Conservation (phyloP, 495 filamentous ascomycete species). For the Parathielavia appendiculata region DNA sequence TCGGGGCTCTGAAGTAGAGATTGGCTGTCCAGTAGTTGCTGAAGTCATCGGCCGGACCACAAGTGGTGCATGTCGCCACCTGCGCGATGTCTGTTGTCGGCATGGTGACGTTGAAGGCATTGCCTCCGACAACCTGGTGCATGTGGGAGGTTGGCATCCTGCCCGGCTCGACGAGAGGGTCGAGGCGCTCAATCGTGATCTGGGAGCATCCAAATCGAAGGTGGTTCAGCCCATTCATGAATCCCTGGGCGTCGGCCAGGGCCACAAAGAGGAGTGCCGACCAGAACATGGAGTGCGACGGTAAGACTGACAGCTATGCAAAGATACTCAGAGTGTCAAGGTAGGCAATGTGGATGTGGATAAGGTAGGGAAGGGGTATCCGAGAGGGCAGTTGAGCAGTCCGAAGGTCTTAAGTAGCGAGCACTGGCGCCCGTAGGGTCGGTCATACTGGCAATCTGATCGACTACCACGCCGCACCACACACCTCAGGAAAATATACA, state of each 20-base stretch:
- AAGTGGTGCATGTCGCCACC: background rate
- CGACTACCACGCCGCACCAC: background rate
- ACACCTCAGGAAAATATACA: too few relatives aligned
- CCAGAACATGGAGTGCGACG: conserved; percentile 1
- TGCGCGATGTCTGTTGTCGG: background rate
- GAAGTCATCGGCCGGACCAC: background rate
- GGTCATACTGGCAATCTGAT: background rate
- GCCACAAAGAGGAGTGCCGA: background rate
- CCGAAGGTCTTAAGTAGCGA: too few relatives aligned
- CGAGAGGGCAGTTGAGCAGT: too few relatives aligned
- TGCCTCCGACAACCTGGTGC: background rate
- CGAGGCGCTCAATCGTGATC: background rate
- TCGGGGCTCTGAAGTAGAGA: background rate
- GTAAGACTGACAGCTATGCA: too few relatives aligned
- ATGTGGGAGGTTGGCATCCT: background rate
- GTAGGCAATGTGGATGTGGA: too few relatives aligned
- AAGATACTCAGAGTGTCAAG: too few relatives aligned
- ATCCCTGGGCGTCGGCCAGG: conserved; percentile 1
- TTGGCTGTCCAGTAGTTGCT: conserved; percentile 5
- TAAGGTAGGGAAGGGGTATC: too few relatives aligned
- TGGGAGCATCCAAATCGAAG: conserved; percentile 4
- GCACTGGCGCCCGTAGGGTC: too few relatives aligned
- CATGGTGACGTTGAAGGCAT: conserved; percentile 5
- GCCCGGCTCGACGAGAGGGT: background rate
- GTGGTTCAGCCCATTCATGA: background rate